A percentile compares a stretch with the other conserved stretches of the same genome.
Conservation (phyloP, 2,329 filamentous ascomycete genomes). For the Podosphaera leucotricha region DNA sequence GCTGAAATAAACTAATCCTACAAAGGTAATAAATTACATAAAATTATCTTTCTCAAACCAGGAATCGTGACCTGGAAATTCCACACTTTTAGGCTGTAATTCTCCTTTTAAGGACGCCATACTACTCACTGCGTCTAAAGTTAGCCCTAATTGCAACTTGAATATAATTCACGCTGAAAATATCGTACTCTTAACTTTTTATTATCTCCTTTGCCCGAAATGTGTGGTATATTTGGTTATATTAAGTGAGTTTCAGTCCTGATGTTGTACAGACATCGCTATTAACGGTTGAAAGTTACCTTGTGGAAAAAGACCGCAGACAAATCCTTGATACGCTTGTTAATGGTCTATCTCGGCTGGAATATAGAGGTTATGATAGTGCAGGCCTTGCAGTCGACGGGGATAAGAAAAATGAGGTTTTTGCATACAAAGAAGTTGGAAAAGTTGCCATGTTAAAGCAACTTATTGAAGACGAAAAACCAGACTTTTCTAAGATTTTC, state of each 20-base stretch:
- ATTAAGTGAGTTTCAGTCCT: slow-evolving; percentile 2
- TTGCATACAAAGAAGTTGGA: slow-evolving; percentile 96
- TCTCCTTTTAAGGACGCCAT: not conserved
- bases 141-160: not conserved
- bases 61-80: not conserved
- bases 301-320: slow-evolving; percentile 95
- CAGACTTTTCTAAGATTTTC: slow-evolving; percentile 79
- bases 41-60: not conserved
- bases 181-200: not conserved
- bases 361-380: slow-evolving; percentile 97
- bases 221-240: slow-evolving; percentile 4
- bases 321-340: slow-evolving; percentile 90
- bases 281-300: slow-evolving; percentile 39
- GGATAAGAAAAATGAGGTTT: slow-evolving; percentile 95
- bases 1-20: not conserved
- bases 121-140: not conserved
- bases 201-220: not conserved
- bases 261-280: not conserved
- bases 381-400: slow-evolving; percentile 89
- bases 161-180: not conserved
- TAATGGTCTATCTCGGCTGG: slow-evolving; percentile 84
- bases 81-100: not conserved
- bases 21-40: not conserved
- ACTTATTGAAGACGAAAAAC: slow-evolving; percentile 62
- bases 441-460: slow-evolving; percentile 94